Conservation (phyloP, 345 rosid species). For the Ricinus communis region DNA sequence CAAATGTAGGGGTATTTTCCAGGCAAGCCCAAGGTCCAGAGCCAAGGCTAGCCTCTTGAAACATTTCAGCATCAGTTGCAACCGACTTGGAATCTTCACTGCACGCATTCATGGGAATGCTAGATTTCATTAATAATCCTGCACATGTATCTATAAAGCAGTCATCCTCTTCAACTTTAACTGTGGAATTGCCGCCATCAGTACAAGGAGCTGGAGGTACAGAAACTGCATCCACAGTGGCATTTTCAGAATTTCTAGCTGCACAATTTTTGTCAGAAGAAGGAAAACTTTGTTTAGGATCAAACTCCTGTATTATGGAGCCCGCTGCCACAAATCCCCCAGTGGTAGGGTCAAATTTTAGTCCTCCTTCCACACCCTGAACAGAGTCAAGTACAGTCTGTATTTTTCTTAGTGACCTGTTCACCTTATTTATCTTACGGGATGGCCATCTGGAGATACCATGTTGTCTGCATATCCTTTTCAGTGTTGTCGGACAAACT, state of each 20-base stretch:
- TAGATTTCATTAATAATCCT: constrained; percentile 17
- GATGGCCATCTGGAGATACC: constrained; percentile 96
- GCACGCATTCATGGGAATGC: constrained; percentile 19
- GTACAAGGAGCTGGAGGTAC: constrained; percentile 16
- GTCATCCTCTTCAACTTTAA: constrained; percentile 61
- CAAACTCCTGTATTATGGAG: constrained; percentile 42
- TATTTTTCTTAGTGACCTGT: constrained; percentile 71
- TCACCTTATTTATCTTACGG: constrained; percentile 90
- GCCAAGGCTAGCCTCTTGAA: constrained; percentile 26
- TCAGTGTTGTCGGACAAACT: constrained; percentile 95
- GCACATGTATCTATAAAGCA: constrained; percentile 18
- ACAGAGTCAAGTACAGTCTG: constrained; percentile 82
- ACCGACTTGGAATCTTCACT: constrained; percentile 34
- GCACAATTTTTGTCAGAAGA: constrained; percentile 28
- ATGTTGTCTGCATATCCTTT: constrained; percentile 94
- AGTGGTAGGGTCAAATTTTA: constrained; percentile 66
- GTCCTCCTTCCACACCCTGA: constrained; percentile 81
- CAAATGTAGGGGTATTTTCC: constrained; percentile 25
- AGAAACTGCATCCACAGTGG: constrained; percentile 16
- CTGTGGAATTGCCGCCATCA: constrained; percentile 30
- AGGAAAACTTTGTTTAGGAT: constrained; percentile 31
- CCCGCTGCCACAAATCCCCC: constrained; percentile 71
- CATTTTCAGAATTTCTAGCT: constrained; percentile 26
- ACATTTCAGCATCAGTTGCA: constrained; percentile 28
- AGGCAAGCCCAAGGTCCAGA: constrained; percentile 35